Base-by-base conservation (phyloP, 2,329 filamentous ascomycete species). In the Hymenoscyphus occultus region DNA sequence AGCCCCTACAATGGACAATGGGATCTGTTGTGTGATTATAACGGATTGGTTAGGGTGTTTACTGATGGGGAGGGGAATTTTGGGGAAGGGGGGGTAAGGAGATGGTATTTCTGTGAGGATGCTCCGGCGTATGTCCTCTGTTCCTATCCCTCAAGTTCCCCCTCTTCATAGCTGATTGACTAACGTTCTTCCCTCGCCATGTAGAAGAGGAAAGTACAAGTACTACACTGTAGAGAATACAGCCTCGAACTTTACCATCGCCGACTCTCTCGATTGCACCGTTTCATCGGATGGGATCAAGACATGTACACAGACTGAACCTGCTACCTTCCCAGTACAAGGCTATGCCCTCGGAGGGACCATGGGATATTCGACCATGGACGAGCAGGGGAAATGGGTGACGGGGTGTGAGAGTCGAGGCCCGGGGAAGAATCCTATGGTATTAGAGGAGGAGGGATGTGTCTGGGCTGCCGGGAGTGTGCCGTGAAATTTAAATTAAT, bases 91-190 rank as follows among this genome's bases (percentile, higher is more conserved):
- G 39, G 40, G 4, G 4, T 60, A 10, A 60, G 39, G 5, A 16
- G 40, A 22, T 45, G 59, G 59, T 40, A 13, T 31, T 60, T 45
- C 32, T 60, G 59, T 60, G 59, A 59, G 19, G 31, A 59, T 14
- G 59, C 59, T 19, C 59, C 59, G 2, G 2, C 7, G 59, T 60
- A 45, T 3, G 35, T 28, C n/a, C 5, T 9, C 16, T 5, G 13
- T 59, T 19, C 16, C 35, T 28, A 10, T 7, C n/a, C 45, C n/a
- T 12, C n/a, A 6, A 4, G 3, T 9, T 12, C 19, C 9, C 45
- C n/a, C n/a, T 28, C 45, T 6, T 28, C n/a, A 13, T 5, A 22
- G 6, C 9, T 22, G 9, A 4, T 5, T 1, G 1, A 39, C 31
- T 35, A 10, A 39, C 5, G 14, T 22, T n/a, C n/a, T 22, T 10